Percentiles rank a stretch among this genome's conserved stretches.
phyloP scores from a whole-genome alignment of 139 green algal genomes.

The Pseudopediastrum boryanum region DNA sequence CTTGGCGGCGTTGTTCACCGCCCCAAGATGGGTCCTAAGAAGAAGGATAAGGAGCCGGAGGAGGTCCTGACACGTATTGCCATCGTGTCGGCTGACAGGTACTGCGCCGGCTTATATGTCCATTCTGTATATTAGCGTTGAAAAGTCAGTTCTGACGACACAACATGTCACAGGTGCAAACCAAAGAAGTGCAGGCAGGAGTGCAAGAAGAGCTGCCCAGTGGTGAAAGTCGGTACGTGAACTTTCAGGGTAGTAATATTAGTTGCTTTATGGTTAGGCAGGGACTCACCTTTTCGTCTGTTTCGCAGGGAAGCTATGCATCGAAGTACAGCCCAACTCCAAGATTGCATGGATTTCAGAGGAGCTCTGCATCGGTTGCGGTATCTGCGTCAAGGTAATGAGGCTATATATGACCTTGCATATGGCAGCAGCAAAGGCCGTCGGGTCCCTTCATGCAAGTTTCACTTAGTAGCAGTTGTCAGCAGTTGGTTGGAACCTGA shows the following conservation, averaged over 20 bases:
- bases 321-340: conserved; percentile 87
- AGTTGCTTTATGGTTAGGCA: too few species aligned
- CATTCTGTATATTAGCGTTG: too few species aligned
- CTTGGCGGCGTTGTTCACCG: too few species aligned
- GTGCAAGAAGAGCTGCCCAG: conserved; percentile 98
- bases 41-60: conserved; percentile 77
- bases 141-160: too few species aligned
- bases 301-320: conserved; percentile 93
- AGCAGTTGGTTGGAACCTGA: too few species aligned
- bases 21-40: conserved; percentile 82
- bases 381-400: conserved; percentile 98
- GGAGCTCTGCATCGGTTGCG: conserved; percentile 99
- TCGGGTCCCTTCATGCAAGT: too few species aligned
- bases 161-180: conserved; percentile 96
- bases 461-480: too few species aligned
- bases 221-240: conserved; percentile 93
- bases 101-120: conserved; percentile 17
- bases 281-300: background rate
- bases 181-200: conserved; percentile 99
- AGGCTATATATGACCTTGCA: background rate
- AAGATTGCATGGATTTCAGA: conserved; percentile 97
- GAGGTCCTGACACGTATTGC: conserved; percentile 96
- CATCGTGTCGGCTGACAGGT: conserved; percentile 94
- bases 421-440: background rate
- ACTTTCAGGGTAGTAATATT: too few species aligned